Conservation (phyloP, 73 alveolate species). For the Stentor coeruleus region DNA sequence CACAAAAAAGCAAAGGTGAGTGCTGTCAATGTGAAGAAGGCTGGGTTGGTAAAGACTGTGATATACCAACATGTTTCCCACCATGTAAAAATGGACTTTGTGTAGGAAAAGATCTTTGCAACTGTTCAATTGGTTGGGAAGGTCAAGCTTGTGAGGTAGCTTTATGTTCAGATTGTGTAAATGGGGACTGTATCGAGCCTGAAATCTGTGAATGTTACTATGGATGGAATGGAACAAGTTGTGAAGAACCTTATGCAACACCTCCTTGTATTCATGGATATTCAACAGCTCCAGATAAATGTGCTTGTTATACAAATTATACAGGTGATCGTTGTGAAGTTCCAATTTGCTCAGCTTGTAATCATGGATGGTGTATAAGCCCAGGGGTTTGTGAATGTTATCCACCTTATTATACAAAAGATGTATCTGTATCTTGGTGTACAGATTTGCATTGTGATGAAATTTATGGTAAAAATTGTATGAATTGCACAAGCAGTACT, state of each 20-base stretch:
- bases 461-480: background rate
- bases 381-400: constrained; percentile 54
- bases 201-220: constrained; percentile 69
- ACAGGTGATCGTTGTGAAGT: constrained; percentile 69
- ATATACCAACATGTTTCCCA: constrained; percentile 68
- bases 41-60: constrained; percentile 73
- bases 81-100: constrained; percentile 66
- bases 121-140: constrained; percentile 66
- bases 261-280: constrained; percentile 66
- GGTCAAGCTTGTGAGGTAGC: constrained; percentile 55
- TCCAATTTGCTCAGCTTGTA: constrained; percentile 50
- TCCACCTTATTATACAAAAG: constrained; percentile 50
- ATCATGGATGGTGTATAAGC: constrained; percentile 55
- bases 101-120: constrained; percentile 66
- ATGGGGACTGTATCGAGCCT: constrained; percentile 73
- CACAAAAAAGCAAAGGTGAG: constrained; percentile 40
- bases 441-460: background rate
- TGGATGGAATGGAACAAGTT: constrained; percentile 63
- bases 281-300: constrained; percentile 45
- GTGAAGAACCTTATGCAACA: constrained; percentile 47
- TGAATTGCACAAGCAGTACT: background rate
- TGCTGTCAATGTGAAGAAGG: constrained; percentile 78
- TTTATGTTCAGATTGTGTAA: constrained; percentile 56
- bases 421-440: background rate
- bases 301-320: constrained; percentile 63